A percentile compares a stretch with the other conserved stretches of the same genome.
Conservation (phyloP, 495 filamentous ascomycete genomes). For the Massariosphaeria phaeospora region DNA sequence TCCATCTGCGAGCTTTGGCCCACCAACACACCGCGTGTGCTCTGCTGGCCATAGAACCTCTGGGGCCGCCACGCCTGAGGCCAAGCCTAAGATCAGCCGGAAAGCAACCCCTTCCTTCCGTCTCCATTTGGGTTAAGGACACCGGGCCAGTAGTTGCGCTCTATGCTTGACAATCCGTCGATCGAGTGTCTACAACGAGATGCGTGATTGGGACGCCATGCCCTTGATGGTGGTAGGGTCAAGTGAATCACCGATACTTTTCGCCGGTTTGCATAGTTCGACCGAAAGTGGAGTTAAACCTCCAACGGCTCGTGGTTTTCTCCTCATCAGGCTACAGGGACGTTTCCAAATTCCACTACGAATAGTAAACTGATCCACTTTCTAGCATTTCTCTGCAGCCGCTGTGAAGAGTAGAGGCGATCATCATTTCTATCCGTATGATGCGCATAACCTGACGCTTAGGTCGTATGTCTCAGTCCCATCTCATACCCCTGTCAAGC, state of each 20-base stretch:
- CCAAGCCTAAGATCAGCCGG: slow-evolving; percentile 34
- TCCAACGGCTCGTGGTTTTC: slow-evolving; percentile 9
- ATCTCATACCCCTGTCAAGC: slow-evolving; percentile 1
- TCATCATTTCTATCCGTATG: slow-evolving; percentile 11
- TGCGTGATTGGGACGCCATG: slow-evolving; percentile 3
- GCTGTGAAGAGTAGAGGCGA: not conserved
- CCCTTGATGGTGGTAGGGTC: not conserved
- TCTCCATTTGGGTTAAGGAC: slow-evolving; percentile 6
- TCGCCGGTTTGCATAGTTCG: not conserved
- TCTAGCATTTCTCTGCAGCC: not conserved
- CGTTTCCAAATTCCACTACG: not conserved
- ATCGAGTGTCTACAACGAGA: slow-evolving; percentile 3
- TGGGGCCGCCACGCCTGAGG: slow-evolving; percentile 2
- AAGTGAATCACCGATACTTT: slow-evolving; percentile 8
- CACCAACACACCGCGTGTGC: slow-evolving; percentile 9
- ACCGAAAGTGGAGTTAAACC: slow-evolving; percentile 2
- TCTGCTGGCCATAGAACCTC: slow-evolving; percentile 8
- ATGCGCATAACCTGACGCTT: slow-evolving; percentile 5
- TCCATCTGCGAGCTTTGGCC: slow-evolving; percentile 21
- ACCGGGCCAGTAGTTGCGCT: too few species aligned
- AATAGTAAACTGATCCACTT: not conserved
- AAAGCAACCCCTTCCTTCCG: slow-evolving; percentile 16
- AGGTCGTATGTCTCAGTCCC: slow-evolving; percentile 11
- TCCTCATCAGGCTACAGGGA: not conserved
- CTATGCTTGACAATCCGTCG: too few species aligned